Conservation (phyloP, 805 yeast genomes). For the Monosporozyma aquatica region DNA sequence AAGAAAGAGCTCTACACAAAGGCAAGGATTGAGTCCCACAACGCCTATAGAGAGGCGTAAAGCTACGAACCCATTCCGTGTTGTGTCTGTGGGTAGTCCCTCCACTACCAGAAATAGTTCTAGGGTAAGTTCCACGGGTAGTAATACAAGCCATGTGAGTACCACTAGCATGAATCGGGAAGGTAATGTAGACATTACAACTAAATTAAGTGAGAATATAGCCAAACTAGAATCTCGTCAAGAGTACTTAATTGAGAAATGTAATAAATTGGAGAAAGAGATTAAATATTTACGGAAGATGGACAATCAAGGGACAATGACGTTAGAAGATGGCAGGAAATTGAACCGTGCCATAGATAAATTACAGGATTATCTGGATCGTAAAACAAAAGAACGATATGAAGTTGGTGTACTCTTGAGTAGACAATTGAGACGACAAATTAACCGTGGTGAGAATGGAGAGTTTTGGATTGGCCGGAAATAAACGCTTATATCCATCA, state of each 20-base stretch:
- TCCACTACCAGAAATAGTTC: conserved; percentile 1
- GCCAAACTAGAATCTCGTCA: conserved; percentile 28
- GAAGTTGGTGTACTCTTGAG: conserved; percentile 35
- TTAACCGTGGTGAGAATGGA: conserved; percentile 36
- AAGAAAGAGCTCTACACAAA: no score
- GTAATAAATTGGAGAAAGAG: conserved; percentile 32
- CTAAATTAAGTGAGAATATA: conserved; percentile 6
- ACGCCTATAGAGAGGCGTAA: neutral
- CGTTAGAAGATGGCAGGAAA: conserved; percentile 34
- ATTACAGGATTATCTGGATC: conserved; percentile 34
- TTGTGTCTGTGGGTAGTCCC: conserved; percentile 24
- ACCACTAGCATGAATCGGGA: neutral
- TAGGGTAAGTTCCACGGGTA: conserved; percentile 5
- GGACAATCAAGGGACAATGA: conserved; percentile 30
- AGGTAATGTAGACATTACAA: neutral
- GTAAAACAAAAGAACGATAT: conserved; percentile 35
- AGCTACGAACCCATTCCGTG: conserved; percentile 27
- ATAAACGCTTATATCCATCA: conserved; percentile 1
- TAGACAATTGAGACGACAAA: conserved; percentile 34
- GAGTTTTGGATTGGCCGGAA: conserved; percentile 30
- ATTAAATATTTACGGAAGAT: conserved; percentile 31
- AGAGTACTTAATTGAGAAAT: conserved; percentile 28
- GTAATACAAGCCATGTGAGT: conserved; percentile 6
- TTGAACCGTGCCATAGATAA: conserved; percentile 31
- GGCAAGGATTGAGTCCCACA: no score